A percentile compares a stretch with the other conserved stretches of the same genome.
Conservation (phyloP, 495 filamentous ascomycete genomes). For the Halenospora varia region DNA sequence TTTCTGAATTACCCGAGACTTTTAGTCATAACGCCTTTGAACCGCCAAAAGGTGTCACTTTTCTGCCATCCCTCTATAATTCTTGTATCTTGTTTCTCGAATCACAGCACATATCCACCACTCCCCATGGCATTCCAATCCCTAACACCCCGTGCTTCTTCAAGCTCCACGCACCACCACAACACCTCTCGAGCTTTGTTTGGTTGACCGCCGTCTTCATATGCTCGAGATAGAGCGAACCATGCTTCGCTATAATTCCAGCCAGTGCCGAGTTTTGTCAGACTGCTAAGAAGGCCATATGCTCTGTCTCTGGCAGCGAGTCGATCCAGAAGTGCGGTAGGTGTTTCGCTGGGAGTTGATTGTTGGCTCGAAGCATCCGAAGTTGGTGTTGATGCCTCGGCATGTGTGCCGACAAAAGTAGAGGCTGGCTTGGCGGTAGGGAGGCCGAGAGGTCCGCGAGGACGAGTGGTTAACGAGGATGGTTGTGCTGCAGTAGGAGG, state of each 20-base stretch:
- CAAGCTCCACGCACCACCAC: conserved; percentile 75
- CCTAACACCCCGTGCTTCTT: conserved; percentile 60
- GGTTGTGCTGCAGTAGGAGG: not conserved
- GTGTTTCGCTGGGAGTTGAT: conserved; percentile 6
- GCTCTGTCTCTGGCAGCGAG: conserved; percentile 85
- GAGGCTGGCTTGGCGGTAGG: conserved; percentile 7
- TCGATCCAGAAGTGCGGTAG: conserved; percentile 60
- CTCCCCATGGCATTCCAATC: conserved; percentile 50
- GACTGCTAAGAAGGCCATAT: conserved; percentile 68
- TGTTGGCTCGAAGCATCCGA: not conserved
- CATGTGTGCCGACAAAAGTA: not conserved
- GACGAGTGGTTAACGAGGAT: conserved; percentile 1
- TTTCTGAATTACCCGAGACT: too few species aligned
- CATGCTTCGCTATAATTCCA: conserved; percentile 96
- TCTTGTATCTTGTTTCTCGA: too few species aligned
- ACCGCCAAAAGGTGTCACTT: too few species aligned
- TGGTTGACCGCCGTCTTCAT: conserved; percentile 77
- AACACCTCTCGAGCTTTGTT: conserved; percentile 76
- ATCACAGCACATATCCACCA: conserved; percentile 55
- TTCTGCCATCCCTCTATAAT: too few species aligned
- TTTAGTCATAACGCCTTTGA: too few species aligned
- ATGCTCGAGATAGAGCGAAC: conserved; percentile 79
- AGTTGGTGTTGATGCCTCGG: not conserved
- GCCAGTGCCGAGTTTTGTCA: conserved; percentile 81
- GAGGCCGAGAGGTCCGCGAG: conserved; percentile 17